A percentile compares a stretch with the other conserved stretches of the same genome.
Evolutionary conservation across 345 rosid genomes (phyloP).

Genomic region (Clarkia xantiana): DNA sequence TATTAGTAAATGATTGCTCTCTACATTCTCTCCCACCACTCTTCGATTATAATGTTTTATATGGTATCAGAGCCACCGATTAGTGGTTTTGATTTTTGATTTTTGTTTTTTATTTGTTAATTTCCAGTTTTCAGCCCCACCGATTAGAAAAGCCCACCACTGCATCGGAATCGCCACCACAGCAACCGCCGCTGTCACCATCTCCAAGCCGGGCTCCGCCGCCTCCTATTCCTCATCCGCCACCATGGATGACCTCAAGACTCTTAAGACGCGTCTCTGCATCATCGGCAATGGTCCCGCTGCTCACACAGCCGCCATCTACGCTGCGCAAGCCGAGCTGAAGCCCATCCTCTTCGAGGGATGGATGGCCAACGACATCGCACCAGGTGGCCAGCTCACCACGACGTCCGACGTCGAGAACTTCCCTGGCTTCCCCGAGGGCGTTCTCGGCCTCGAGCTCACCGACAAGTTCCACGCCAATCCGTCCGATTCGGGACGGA

Average conservation of each 20-base stretch:
- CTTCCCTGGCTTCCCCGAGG: constrained; percentile 87
- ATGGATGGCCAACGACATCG: constrained; percentile 98
- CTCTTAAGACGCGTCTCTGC: constrained; percentile 52
- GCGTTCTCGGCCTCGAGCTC: constrained; percentile 54
- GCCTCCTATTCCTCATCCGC: no score
- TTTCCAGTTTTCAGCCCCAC: no score
- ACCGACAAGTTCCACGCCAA: constrained; percentile 60
- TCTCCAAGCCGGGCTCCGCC: constrained; percentile 4
- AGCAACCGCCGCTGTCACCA: constrained; percentile 10
- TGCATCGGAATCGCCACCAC: constrained; percentile 17
- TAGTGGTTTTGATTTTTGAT: no score
- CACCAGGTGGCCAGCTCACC: constrained; percentile 96
- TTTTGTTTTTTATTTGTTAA: no score
- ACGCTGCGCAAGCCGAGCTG: constrained; percentile 83
- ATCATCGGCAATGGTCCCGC: constrained; percentile 97
- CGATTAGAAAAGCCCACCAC: constrained; percentile 27
- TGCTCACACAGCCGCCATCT: constrained; percentile 95
- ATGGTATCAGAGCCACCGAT: no score
- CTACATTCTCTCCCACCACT: no score
- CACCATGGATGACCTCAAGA: constrained; percentile 34
- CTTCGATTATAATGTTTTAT: no score
- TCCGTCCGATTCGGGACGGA: constrained; percentile 68
- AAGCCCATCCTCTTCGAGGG: constrained; percentile 92
- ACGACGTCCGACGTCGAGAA: constrained; percentile 95
- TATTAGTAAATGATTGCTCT: no score